A percentile compares a stretch with the other conserved stretches of the same genome.
These are phyloP conservation scores for Bryoerythrophyllum caledonicum DNA, from an alignment of 225 moss, liverwort and hornwort genomes.

Conservation along the genomic window DNA sequence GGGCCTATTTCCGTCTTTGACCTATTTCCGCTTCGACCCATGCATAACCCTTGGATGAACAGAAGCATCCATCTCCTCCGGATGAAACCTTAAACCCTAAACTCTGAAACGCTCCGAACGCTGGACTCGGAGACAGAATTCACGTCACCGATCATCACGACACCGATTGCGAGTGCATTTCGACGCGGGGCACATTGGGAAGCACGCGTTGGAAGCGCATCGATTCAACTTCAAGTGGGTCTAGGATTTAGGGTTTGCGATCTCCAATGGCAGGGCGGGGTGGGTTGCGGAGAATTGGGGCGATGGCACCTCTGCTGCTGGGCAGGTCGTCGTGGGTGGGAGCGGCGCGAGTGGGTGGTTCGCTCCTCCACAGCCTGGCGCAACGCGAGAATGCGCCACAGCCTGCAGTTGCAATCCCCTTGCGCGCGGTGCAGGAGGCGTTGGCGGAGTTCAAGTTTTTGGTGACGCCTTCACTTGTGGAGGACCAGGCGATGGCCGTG, in stretches of 20 bases:
- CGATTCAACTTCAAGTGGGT: not conserved
- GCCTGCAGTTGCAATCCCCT: constrained; percentile 5
- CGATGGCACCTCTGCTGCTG: constrained; percentile 24
- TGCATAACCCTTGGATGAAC: too few species aligned
- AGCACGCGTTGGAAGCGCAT: not conserved
- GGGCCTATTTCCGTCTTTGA: too few species aligned
- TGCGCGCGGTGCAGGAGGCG: constrained; percentile 25
- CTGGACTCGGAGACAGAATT: not conserved
- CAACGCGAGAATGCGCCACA: not conserved
- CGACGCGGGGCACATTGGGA: not conserved
- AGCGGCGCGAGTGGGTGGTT: constrained; percentile 15
- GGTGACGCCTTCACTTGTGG: constrained; percentile 12
- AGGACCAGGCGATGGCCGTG: constrained; percentile 51
- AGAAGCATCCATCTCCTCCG: not conserved
- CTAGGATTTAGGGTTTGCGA: not conserved
- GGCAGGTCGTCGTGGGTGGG: constrained; percentile 29
- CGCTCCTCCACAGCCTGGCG: constrained; percentile 5
- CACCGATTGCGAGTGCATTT: not conserved
- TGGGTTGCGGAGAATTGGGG: constrained; percentile 41
- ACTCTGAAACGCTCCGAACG: not conserved
- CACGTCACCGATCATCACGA: not conserved
- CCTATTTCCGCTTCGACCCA: too few species aligned
- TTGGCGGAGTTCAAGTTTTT: constrained; percentile 43
- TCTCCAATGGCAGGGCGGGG: constrained; percentile 32
- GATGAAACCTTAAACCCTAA: constrained; percentile 17